Conservation (phyloP, 208 protist genomes). For the Crithidia fasciculata region DNA sequence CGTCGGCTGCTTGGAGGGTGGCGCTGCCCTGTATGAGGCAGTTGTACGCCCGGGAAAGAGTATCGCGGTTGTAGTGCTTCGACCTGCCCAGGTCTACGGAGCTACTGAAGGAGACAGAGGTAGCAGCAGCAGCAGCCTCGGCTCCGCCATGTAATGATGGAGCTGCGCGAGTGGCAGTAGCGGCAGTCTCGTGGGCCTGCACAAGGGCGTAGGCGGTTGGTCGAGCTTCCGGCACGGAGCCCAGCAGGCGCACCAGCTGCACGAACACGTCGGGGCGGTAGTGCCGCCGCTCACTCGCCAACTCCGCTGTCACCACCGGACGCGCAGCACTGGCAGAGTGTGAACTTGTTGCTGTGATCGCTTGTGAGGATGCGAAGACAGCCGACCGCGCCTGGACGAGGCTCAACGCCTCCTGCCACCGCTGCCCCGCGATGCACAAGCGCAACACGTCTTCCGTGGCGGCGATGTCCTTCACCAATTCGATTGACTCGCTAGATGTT, state of each 20-base stretch:
- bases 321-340: too few species aligned
- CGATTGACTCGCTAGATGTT: slow-evolving; percentile 27
- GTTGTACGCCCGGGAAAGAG: slow-evolving; percentile 53
- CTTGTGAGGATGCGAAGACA: neutral
- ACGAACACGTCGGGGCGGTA: slow-evolving; percentile 31
- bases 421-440: slow-evolving; percentile 46
- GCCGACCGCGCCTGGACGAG: slow-evolving; percentile 21
- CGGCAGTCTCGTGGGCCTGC: neutral
- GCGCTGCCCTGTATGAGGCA: slow-evolving; percentile 43
- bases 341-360: neutral
- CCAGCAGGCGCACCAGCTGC: slow-evolving; percentile 32
- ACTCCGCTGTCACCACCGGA: neutral
- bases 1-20: slow-evolving; percentile 37
- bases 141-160: too few species aligned
- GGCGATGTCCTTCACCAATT: slow-evolving; percentile 25
- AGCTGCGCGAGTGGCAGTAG: neutral
- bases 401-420: slow-evolving; percentile 60
- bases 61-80: slow-evolving; percentile 58
- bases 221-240: slow-evolving; percentile 10
- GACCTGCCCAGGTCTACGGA: slow-evolving; percentile 17
- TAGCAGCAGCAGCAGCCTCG: neutral
- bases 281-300: slow-evolving; percentile 11
- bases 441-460: slow-evolving; percentile 44
- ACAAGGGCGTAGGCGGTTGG: slow-evolving; percentile 7
- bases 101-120: neutral